These are phyloP conservation scores for Amyloporia xantha DNA, from an alignment of 768 basidiomycete genomes.

Conservation along the genomic window DNA sequence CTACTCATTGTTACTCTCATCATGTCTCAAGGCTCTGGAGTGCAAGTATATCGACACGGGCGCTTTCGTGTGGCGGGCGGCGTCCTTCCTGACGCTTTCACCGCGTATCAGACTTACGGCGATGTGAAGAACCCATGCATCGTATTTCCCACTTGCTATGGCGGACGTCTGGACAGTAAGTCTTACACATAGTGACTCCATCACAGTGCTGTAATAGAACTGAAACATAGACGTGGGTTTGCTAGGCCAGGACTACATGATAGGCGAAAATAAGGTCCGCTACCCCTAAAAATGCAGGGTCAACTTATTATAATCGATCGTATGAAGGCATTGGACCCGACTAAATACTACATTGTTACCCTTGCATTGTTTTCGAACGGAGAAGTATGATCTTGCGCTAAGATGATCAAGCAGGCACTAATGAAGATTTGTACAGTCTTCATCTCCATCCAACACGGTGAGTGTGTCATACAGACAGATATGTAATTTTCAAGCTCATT, in stretches of 20 bases:
- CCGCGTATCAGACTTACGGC: conserved; percentile 52
- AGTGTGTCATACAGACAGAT: background rate
- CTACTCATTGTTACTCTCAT: too few species aligned
- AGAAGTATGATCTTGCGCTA: conserved; percentile 16
- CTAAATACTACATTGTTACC: conserved; percentile 22
- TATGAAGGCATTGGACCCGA: conserved; percentile 18
- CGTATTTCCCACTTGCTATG: conserved; percentile 53
- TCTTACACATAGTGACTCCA: conserved; percentile 5
- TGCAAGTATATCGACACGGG: conserved; percentile 45
- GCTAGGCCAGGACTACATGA: conserved; percentile 39
- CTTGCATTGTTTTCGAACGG: conserved; percentile 26
- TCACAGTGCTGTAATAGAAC: background rate
- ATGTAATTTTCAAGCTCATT: background rate
- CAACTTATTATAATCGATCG: too few species aligned
- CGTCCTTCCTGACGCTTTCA: conserved; percentile 47
- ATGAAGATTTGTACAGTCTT: conserved; percentile 14
- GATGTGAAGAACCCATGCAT: conserved; percentile 46
- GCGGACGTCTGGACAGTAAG: conserved; percentile 45
- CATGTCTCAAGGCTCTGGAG: background rate
- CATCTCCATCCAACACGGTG: conserved; percentile 26
- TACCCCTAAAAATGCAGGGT: too few species aligned
- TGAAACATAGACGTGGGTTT: conserved; percentile 14
- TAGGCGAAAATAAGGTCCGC: conserved; percentile 43
- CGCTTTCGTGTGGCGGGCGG: conserved; percentile 47
- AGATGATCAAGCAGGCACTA: background rate